Evolutionary conservation across 176 grass and related monocot species (phyloP).

Genomic region (Alloteropsis semialata): DNA sequence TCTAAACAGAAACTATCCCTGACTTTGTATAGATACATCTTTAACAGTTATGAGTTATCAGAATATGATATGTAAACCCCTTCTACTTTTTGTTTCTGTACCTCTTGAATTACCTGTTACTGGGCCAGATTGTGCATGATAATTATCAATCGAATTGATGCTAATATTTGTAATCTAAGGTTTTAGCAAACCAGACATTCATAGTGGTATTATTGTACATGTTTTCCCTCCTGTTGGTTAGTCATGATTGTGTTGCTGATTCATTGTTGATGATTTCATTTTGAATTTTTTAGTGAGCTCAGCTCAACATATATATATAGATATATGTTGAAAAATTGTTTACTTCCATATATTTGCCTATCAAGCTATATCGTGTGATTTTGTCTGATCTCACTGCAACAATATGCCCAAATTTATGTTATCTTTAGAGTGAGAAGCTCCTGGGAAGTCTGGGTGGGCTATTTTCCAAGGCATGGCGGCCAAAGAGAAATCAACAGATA

Average conservation of each 20-base stretch:
- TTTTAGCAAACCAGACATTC: not conserved
- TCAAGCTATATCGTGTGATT: not conserved
- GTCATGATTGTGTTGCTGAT: not conserved
- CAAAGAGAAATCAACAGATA: conserved; percentile 82
- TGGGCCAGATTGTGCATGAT: not conserved
- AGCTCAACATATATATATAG: not conserved
- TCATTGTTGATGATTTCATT: not conserved
- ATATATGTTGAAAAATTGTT: not conserved
- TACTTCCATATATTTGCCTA: not conserved
- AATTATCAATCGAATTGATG: not conserved
- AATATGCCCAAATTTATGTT: conserved; percentile 6
- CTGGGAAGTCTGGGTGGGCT: conserved; percentile 88
- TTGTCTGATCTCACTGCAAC: conserved; percentile 3
- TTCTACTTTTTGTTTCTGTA: not conserved
- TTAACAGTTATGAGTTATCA: not conserved
- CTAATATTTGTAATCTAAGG: not conserved
- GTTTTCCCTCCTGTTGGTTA: not conserved
- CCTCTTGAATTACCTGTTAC: not conserved
- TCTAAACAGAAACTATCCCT: not conserved
- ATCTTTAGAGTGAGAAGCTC: conserved; percentile 84
- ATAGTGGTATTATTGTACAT: not conserved
- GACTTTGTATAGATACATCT: not conserved
- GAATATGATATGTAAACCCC: not conserved
- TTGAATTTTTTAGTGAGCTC: not conserved
- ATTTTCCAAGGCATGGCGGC: conserved; percentile 90